Conservation (phyloP, 331 rosid species). For the Quercus tomentella region DNA sequence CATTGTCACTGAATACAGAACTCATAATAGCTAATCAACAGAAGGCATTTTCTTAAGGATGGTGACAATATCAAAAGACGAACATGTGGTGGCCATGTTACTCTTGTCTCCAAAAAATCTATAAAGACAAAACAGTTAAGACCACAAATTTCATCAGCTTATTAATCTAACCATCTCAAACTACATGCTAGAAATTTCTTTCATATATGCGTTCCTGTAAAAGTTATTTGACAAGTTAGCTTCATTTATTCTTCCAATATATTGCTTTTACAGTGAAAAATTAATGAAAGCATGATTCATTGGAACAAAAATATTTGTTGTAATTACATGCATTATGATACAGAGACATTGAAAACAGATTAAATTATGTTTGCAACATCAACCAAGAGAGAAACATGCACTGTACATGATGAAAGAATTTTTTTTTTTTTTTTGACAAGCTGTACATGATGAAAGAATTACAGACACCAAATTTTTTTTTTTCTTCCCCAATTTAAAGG, state of each 20-base stretch:
- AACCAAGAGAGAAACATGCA: no score
- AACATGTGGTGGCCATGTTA: conserved; percentile 59
- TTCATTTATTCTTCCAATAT: not conserved
- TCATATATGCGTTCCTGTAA: conserved; percentile 2
- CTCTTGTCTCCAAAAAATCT: conserved; percentile 36
- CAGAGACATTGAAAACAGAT: not conserved
- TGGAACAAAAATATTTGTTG: not conserved
- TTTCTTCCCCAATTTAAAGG: not conserved
- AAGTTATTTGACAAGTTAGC: conserved; percentile 3
- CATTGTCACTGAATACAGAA: conserved; percentile 30
- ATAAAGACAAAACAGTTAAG: conserved; percentile 29
- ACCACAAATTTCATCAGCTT: conserved; percentile 22
- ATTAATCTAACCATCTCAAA: conserved; percentile 13
- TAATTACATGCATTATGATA: not conserved
- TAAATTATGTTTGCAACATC: not conserved
- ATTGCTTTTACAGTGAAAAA: not conserved
- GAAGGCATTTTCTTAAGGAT: conserved; percentile 24
- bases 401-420: no score
- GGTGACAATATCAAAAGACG: conserved; percentile 21
- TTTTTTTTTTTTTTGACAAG: not conserved
- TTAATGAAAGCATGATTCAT: not conserved
- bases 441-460: no score
- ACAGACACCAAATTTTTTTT: not conserved
- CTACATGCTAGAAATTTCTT: conserved; percentile 10
- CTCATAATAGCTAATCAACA: conserved; percentile 22